Base-by-base conservation (phyloP, 2,329 filamentous ascomycete genomes). In the Bipolaris gigantea region DNA sequence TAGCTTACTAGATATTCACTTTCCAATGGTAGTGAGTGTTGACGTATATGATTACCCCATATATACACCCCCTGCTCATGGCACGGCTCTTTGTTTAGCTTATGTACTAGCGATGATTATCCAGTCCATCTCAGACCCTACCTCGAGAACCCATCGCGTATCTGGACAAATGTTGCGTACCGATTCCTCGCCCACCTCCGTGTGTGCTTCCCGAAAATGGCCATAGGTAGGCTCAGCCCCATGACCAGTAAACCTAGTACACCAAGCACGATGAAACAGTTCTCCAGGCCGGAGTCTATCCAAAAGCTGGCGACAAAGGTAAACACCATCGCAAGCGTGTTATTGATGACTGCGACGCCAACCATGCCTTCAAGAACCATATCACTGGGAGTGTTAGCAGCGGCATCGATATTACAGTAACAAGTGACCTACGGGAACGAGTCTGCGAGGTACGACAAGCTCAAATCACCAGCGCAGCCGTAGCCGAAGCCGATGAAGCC, bases 281-380 rank as follows among this genome's bases (percentile, higher is more conserved):
- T 43, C 16, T 43, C 40, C 16, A 43, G 30, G 16, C 40, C 40
- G 7, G 40, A 43, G 16, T 43, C 40, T 16, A 43, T 43, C 40
- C 40, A 43, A 25, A 43, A 43, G 40, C 40, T 43, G 10, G 40
- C 40, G 16, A 43, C 11, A 27, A 43, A 43, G 27, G 40, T 43
- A 8, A 43, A 43, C 2, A 11, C 40, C 40, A 43, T 43, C 11
- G 40, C 40, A 19, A 43, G 40, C 25, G 40, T 43, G 11, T 43
- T 43, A 21, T 43, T 43, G 40, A 43, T 43, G 40, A 43, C 40
- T 43, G 40, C 40, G 27, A 43, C 40, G 10, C 40, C 40, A 19
- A 43, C 40, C 40, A 43, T 43, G 10, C 40, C 40, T 43, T 43
- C 40, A 32, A 43, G 40, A 32, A 43, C 40, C 40, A 43, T 43